Base-by-base conservation (phyloP, 2,329 filamentous ascomycete genomes). In the Verruconis gallopava region DNA sequence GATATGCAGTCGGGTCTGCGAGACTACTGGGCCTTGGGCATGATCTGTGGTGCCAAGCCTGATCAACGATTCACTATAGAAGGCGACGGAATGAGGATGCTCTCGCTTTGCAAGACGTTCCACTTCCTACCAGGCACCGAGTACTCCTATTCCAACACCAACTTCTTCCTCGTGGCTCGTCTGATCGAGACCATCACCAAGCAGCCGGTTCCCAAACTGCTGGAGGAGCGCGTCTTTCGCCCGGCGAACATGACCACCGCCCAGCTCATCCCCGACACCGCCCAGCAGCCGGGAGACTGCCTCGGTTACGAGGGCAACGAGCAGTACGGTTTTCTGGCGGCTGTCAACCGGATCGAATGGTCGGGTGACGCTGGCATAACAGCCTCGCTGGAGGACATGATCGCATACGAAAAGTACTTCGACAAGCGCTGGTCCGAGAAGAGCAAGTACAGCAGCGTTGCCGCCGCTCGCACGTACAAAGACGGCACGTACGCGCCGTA, bases 11-110 rank as follows among this genome's bases (percentile, higher is more conserved):
- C 63, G 1, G 64, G 64, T 1, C 51, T 67, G 12, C 60, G 64
- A 4, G 64, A 67, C 48, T 67, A 67, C 46, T 67, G 64, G 64
- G 63, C 61, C 3, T 51, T 64, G 48, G 62, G 61, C 3, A 56
- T 59, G 6, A 56, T 67, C 5, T 65, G 61, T 60, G 65, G 65
- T 5, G 56, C 61, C 4, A 52, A 52, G 32, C 62, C 63, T 1
- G 62, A 66, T 5, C 57, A 53, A 13, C 49, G 49, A 13, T 68
- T 66, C 45, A 57, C 57, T n/a, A 48, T 67, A 9, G 14, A 36
- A 15, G 33, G 14, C 9, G 33, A 36, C 14, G 33, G 44, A 11
- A 53, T 44, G 13, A 53, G 48, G 42, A 57, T 52, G 51, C 52
- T 53, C 38, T 57, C 45, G 4, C 53, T 58, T 18, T 53, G 57